Base-by-base conservation (phyloP, 495 filamentous ascomycete species). In the Xylaria cubensis region DNA sequence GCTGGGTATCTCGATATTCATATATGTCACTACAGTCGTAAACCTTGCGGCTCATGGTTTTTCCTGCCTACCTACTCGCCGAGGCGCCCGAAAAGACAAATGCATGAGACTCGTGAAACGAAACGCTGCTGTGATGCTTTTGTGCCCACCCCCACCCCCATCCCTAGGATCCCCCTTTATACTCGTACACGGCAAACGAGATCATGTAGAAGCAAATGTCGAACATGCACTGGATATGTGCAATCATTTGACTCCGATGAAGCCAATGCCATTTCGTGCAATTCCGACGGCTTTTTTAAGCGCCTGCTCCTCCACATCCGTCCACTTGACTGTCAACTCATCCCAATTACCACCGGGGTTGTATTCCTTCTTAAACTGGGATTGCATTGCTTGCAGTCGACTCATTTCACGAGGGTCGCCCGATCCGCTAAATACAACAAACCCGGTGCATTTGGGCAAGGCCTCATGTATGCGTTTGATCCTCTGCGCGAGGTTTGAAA, bases 361-460 rank as follows among this genome's bases (percentile, higher is more conserved):
- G 78, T 91, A 97, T 81, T 98, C 95, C 70, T 89, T 85, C 74
- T 90, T 91, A 81, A 91, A 93, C 72, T 86, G 84, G 71, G 86
- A 84, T 70, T 97, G 91, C 88, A 96, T 84, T 0, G 85, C 85
- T 78, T 94, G 90, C 68, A 97, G 81, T 15, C 91, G 86, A 67
- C 84, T 85, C 82, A 97, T 89, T 74, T 94, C 91, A 24, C 92
- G 87, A 9, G 94, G 94, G 76, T 98, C 94, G 13, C 97, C 95
- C 0, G 92, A 94, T 10, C 96, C 96, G 66, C 90, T 92, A 81
- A 96, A 94, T 13, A 99, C 90, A 4, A 99, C 88, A 64, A 98
- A 89, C 0, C 93, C 90, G 0, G 97, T 97, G 76, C 94, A 95
- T 0, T 88, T 87, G 0, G 96, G 94, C 4, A 98, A 84, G 3